Conservation (phyloP, 164 flowering plant genomes). For the Paratinospora sagittata region DNA sequence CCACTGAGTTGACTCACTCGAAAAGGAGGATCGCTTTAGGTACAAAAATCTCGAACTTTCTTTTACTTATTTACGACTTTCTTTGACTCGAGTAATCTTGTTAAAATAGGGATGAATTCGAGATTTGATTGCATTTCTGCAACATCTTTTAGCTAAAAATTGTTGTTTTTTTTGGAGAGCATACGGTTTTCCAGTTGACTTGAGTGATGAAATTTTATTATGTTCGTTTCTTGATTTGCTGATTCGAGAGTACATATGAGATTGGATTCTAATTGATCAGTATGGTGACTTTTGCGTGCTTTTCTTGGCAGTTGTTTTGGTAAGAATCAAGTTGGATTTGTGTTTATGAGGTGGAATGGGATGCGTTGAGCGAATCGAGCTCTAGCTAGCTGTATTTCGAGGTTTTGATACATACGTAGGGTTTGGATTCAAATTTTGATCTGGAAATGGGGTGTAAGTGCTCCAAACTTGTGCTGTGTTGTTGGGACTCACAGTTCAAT, state of each 20-base stretch:
- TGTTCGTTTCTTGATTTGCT: neutral
- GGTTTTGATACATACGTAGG: neutral
- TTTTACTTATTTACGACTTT: neutral
- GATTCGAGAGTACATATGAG: neutral
- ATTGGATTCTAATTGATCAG: neutral
- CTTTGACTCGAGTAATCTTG: slow-evolving; percentile 1
- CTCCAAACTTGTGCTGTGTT: slow-evolving; percentile 46
- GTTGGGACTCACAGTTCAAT: slow-evolving; percentile 35
- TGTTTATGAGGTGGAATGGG: neutral
- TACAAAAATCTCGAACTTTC: neutral
- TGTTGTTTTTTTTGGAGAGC: neutral
- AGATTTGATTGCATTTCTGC: neutral
- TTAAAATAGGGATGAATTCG: neutral
- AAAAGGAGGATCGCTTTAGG: slow-evolving; percentile 1
- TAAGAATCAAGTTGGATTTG: neutral
- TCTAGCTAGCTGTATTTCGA: neutral
- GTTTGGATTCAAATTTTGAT: slow-evolving; percentile 12
- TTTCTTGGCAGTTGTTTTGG: neutral
- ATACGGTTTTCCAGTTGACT: neutral
- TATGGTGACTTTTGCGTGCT: neutral
- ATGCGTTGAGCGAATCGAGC: neutral
- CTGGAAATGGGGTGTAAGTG: slow-evolving; percentile 54
- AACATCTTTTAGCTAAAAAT: neutral
- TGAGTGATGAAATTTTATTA: neutral
- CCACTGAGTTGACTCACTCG: slow-evolving; percentile 8